Evolutionary conservation across 83 land plant species (phyloP), one percentile per base, ranked within the genome.

Genomic region (Thuja plicata): DNA sequence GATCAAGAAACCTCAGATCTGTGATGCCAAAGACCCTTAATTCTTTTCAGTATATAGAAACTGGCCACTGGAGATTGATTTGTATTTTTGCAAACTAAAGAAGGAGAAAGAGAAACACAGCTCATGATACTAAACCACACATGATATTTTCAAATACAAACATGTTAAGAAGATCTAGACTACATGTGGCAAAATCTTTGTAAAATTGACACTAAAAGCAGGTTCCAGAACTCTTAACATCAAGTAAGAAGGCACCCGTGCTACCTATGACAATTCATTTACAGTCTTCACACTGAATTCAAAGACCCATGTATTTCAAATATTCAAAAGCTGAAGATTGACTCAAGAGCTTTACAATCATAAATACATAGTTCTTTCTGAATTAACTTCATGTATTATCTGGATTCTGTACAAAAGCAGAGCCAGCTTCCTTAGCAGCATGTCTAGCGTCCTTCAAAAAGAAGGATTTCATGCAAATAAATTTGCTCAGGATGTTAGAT

Each of bases 1-100:
- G 27, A 32, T 85, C 48, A 80, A 83, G 55, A 83, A 27, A 46
- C 52, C 85, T n/a, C 85, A 46, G 54, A 83, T n/a, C 48, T 46
- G 52, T 46, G 17, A 12, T 46, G 50, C 48, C 30, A 7, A 46
- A 83, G 3, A 13, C 43, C 85, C 15, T 83, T 11, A 43, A 46
- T n/a, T 10, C 43, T 48, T 52, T 83, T n/a, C 85, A 46, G 35
- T n/a, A 83, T 74, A 74, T 80, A 41, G 45, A 11, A 35, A 12
- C 13, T 66, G 57, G 57, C 15, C 38, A 15, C 79, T 76, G 79
- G 40, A 76, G 35, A 76, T 17, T 35, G 79, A 15, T 76, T 76
- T 76, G 34, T n/a, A 83, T 19, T 83, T 43, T 5, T 45, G 30
- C 54, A 46, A 27, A 30, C 27, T 46, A 83, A n/a, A 27, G 11